Evolutionary conservation across 139 green algal genomes (phyloP), one percentile per base, ranked within the genome.

Genomic region (Deuterostichococcus epilithicus): DNA sequence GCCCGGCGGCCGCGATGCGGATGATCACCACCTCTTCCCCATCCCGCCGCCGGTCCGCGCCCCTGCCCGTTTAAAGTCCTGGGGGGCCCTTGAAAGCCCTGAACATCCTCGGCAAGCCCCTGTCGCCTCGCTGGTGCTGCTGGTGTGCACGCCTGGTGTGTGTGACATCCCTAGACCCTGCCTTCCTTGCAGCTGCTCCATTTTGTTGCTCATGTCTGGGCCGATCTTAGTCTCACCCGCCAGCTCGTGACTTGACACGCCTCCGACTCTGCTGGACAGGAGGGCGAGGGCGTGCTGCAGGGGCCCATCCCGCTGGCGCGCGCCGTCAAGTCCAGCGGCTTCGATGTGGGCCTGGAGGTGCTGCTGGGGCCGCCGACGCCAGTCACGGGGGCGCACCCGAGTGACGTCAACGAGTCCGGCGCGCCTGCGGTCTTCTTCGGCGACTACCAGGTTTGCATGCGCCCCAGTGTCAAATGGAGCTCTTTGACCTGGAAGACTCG

Each of bases 21-120:
- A 83, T 3, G 60, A 88, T 35, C 89, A 92, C 75, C 85, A 94
- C 81, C 72, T 88, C 1, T 94, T 92, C 66, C 85, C 86, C 23
- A 70, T 82, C 3, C 33, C 44, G 42, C 45, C 69, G 42, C 66
- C 52, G 20, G 30, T 33, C 23, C 8, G 42, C 10, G 36, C 45
- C 72, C 22, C 60, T 30, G 4, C 13, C 52, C 3, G 18, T 63
- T 28, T 63, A 5, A 28, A n/a, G n/a, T n/a, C n/a, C n/a, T n/a
- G n/a, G n/a, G n/a, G n/a, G n/a, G n/a, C n/a, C n/a, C n/a, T n/a
- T n/a, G n/a, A n/a, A n/a, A n/a, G n/a, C n/a, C n/a, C n/a, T n/a
- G n/a, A n/a, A n/a, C n/a, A n/a, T n/a, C n/a, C n/a, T n/a, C n/a
- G n/a, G n/a, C n/a, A n/a, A n/a, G n/a, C n/a, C n/a, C n/a, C n/a